Evolutionary conservation across 1,284 basidiomycete genomes (phyloP).

Genomic region (Cutaneotrichosporon sp.): DNA sequence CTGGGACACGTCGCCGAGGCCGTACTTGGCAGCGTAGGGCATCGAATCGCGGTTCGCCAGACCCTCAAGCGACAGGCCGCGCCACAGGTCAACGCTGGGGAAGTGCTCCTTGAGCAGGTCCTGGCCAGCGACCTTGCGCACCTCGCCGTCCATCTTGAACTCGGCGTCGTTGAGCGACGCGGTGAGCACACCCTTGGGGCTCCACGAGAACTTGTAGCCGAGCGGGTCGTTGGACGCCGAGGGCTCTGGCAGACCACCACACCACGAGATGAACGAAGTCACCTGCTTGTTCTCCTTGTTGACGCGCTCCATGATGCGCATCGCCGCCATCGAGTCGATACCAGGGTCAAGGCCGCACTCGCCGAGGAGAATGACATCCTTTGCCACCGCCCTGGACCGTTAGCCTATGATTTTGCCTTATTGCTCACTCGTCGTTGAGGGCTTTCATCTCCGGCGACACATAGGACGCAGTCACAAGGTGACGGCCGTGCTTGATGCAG

Average conservation of each 20-base stretch:
- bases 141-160: slow-evolving; percentile 56
- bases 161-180: slow-evolving; percentile 73
- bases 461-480: slow-evolving; percentile 90
- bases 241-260: slow-evolving; percentile 84
- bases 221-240: slow-evolving; percentile 62
- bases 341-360: slow-evolving; percentile 94
- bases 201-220: slow-evolving; percentile 95
- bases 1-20: slow-evolving; percentile 53
- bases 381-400: slow-evolving; percentile 57
- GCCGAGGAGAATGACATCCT: slow-evolving; percentile 73
- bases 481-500: slow-evolving; percentile 67
- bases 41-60: slow-evolving; percentile 84
- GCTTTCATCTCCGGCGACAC: slow-evolving; percentile 73
- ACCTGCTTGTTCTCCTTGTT: slow-evolving; percentile 60
- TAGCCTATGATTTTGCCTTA: not conserved
- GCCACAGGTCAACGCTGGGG: slow-evolving; percentile 61
- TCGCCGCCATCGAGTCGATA: slow-evolving; percentile 84
- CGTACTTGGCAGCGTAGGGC: slow-evolving; percentile 68
- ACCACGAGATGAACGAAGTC: slow-evolving; percentile 82
- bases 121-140: slow-evolving; percentile 54
- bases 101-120: slow-evolving; percentile 60
- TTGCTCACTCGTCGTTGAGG: slow-evolving; percentile 59
- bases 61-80: slow-evolving; percentile 71
- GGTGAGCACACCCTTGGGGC: slow-evolving; percentile 76
- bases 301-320: slow-evolving; percentile 63